phyloP scores from a whole-genome alignment of 192 early-diverging fungal genomes.

The Coemansia javaensis region DNA sequence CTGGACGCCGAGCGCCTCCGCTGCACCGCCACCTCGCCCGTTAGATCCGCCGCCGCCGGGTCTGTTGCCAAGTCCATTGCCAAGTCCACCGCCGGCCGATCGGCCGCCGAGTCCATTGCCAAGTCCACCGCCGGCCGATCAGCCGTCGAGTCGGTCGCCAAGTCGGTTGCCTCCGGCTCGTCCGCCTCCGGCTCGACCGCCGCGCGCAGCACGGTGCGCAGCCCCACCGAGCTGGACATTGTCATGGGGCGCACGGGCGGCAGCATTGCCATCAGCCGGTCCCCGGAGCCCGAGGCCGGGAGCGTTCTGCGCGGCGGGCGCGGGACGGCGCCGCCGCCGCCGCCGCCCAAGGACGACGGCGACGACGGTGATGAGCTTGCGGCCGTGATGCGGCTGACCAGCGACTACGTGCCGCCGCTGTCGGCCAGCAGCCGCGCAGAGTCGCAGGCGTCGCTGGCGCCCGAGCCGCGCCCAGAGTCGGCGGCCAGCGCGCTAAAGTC shows the following conservation, averaged over 20 bases:
- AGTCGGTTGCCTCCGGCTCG: background rate
- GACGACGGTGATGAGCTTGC: constrained; percentile 47
- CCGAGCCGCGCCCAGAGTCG: constrained; percentile 21
- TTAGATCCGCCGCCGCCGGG: constrained; percentile 2
- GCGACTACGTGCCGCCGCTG: constrained; percentile 35
- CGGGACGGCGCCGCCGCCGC: constrained; percentile 11
- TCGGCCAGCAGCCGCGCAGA: constrained; percentile 22
- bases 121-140: background rate
- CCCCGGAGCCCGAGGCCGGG: background rate
- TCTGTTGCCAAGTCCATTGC: too few relatives aligned
- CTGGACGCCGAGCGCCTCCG: constrained; percentile 23
- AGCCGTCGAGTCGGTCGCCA: background rate
- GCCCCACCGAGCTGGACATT: constrained; percentile 46
- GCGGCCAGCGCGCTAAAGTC: constrained; percentile 31
- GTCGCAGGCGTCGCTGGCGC: constrained; percentile 13
- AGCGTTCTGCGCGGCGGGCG: constrained; percentile 34
- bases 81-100: background rate
- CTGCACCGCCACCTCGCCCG: constrained; percentile 17
- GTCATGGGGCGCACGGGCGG: constrained; percentile 48
- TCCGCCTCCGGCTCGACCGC: background rate
- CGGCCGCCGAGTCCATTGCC: too few relatives aligned
- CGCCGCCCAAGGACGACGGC: constrained; percentile 9
- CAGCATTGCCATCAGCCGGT: constrained; percentile 8
- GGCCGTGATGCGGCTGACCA: constrained; percentile 43
- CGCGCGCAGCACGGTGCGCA: constrained; percentile 10